These are phyloP conservation scores for Kurtzmaniella quercitrusa DNA, from an alignment of 1,139 yeast species.

Conservation along the genomic window DNA sequence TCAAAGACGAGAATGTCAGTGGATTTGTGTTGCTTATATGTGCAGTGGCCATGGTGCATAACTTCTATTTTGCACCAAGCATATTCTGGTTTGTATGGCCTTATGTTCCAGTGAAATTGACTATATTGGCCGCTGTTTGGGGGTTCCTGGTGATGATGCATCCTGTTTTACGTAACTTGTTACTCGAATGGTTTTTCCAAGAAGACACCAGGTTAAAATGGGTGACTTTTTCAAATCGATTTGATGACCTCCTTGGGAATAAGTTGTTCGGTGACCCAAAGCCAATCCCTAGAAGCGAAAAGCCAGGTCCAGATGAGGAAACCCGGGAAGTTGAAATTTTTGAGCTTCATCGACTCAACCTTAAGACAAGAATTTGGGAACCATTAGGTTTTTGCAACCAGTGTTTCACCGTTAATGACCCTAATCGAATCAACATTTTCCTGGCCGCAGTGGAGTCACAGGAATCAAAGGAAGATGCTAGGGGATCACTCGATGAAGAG, in stretches of 20 bases:
- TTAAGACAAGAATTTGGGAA: slow-evolving; percentile 55
- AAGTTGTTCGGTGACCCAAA: slow-evolving; percentile 5
- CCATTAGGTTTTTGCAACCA: slow-evolving; percentile 52
- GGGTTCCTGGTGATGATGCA: slow-evolving; percentile 42
- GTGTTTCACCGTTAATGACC: slow-evolving; percentile 44
- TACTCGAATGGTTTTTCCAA: slow-evolving; percentile 45
- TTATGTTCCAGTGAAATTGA: slow-evolving; percentile 29
- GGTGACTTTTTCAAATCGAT: slow-evolving; percentile 40
- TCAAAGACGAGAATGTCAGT: slow-evolving; percentile 62
- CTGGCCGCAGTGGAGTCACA: slow-evolving; percentile 4
- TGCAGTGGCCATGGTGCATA: slow-evolving; percentile 23
- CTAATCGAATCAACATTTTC: slow-evolving; percentile 18
- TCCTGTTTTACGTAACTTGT: slow-evolving; percentile 46
- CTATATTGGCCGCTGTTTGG: slow-evolving; percentile 50
- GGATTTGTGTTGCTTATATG: slow-evolving; percentile 44
- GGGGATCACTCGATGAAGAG: slow-evolving; percentile 7
- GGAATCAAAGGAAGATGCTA: slow-evolving; percentile 7
- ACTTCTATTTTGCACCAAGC: slow-evolving; percentile 30
- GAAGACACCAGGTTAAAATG: slow-evolving; percentile 59
- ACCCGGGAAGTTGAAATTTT: slow-evolving; percentile 55
- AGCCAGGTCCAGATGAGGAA: neutral
- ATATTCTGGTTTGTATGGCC: slow-evolving; percentile 23
- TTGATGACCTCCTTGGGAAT: slow-evolving; percentile 28
- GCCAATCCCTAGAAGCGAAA: neutral
- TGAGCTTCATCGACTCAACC: slow-evolving; percentile 62